Evolutionary conservation across 2,329 filamentous ascomycete genomes (phyloP).

Genomic region (Dactylellina parvicollis): DNA sequence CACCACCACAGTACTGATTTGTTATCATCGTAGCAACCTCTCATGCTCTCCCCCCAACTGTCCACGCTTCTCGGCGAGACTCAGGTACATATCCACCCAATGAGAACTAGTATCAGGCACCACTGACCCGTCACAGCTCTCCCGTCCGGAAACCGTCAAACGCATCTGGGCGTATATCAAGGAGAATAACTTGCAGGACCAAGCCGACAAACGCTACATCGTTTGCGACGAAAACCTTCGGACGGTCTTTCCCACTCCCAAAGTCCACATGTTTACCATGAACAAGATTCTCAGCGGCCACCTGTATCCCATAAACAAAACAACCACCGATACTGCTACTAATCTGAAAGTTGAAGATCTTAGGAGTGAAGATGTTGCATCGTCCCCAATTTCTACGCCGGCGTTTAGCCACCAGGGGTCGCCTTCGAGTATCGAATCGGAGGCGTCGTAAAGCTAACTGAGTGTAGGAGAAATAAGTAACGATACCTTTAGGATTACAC

Average conservation of each 20-base stretch:
- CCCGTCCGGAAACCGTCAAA: conserved; percentile 94
- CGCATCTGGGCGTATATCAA: conserved; percentile 97
- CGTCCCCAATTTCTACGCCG: conserved; percentile 33
- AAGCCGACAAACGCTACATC: conserved; percentile 89
- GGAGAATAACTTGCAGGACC: conserved; percentile 85
- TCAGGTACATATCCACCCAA: conserved; percentile 65
- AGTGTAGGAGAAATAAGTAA: background rate
- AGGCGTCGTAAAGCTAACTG: conserved; percentile 28
- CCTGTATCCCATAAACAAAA: conserved; percentile 72
- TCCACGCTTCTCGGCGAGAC: conserved; percentile 76
- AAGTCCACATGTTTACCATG: conserved; percentile 99
- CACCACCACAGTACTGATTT: background rate
- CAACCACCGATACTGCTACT: conserved; percentile 22
- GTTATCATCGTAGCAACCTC: conserved; percentile 66
- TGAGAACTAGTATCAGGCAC: background rate
- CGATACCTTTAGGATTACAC: background rate
- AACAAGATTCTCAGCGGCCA: conserved; percentile 94
- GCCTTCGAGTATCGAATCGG: conserved; percentile 38
- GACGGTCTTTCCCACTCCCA: conserved; percentile 83
- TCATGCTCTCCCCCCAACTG: conserved; percentile 76
- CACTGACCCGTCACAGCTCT: conserved; percentile 69
- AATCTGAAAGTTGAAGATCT: conserved; percentile 39
- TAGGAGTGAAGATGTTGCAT: conserved; percentile 39
- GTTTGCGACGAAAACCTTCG: conserved; percentile 90
- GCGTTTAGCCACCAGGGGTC: conserved; percentile 44